Base-by-base conservation (phyloP, 305 asterid genomes). In the Fraxinus albicans region DNA sequence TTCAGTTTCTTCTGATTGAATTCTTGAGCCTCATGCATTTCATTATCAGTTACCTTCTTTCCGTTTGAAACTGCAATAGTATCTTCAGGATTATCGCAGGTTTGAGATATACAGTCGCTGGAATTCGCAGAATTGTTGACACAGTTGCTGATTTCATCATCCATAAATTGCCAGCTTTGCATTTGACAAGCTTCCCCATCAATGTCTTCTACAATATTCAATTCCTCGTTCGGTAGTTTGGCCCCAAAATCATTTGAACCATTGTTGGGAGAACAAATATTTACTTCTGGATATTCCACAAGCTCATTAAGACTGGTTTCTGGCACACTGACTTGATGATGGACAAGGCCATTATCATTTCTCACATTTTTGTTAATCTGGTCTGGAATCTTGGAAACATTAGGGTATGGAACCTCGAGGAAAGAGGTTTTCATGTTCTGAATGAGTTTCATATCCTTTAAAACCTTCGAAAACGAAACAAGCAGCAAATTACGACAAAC, bases 61-160 rank as follows among this genome's bases (percentile, higher is more conserved):
- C 83, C 90, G 23, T 85, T 90, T 1, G 83, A 82, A 77, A 50
- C 53, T 40, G 85, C 90, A 81, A 85, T 25, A 1, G 13, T 12
- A n/a, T 84, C 81, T 83, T 87, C 91, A 5, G 86, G 90, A 81
- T 85, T 89, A 77, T 77, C 90, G 12, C 81, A 76, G 3, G 91
- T 90, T 88, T 91, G 94, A 63, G 98, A 94, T 31, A 89, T 83
- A 31, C 95, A 91, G 80, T 93, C 97, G 13, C 97, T 92, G 5
- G 98, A 93, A 85, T 90, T 91, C 82, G 65, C 74, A 10, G 99
- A 92, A 86, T 85, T 89, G 83, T 88, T 87, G 8, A 86, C 86
- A 67, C 91, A 87, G 81, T 92, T 93, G 81, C 96, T 92, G 77
- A 89, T 86, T 10, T 93, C 91, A 27, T 92, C 97, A 15, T 93